Evolutionary conservation across 1,284 basidiomycete genomes (phyloP), one percentile per base, ranked within the genome.

Genomic region (Boletus albobrunnescens): DNA sequence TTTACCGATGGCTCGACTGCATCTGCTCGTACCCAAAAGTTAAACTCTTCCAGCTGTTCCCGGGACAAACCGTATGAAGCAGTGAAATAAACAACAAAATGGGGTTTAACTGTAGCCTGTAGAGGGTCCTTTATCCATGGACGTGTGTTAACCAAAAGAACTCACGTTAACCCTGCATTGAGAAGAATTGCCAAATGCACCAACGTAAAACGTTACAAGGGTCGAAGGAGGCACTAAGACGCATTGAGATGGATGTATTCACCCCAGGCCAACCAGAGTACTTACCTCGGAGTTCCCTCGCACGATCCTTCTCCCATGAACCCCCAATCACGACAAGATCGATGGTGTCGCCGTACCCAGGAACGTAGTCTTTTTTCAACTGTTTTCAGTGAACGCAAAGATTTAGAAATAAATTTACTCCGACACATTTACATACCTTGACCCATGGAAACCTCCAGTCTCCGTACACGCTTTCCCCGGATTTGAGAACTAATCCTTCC

Each of bases 191-290:
- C 70, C 66, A n/a, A 80, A 50, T 0, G 67, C 76, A 9, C 81
- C 92, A 17, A 93, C 65, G 64, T 87, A 90, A 64, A 93, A 91
- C 0, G 82, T 91, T 0, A 88, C 93, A 46, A 79, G 81, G 3
- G 81, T 79, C 5, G 74, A 74, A 2, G 86, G 79, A n/a, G 84
- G 70, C 5, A 91, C 90, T 91, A 53, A 9, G 45, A 20, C 7
- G 7, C 19, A 8, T 35, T 46, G 23, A 47, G 28, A 42, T 32
- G 10, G n/a, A n/a, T n/a, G n/a, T 4, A 38, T 39, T 24, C 7
- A 14, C 30, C 27, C 14, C 47, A 30, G 7, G 5, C 20, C 30
- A 12, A 36, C 40, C 36, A 28, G 30, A 36, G 26, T 14, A 30
- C 73, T 33, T 44, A 90, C 90, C 89, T 63, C 84, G 67, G 3